These are phyloP conservation scores for Podaxis sp. DNA, from an alignment of 768 basidiomycete species.

Conservation along the genomic window DNA sequence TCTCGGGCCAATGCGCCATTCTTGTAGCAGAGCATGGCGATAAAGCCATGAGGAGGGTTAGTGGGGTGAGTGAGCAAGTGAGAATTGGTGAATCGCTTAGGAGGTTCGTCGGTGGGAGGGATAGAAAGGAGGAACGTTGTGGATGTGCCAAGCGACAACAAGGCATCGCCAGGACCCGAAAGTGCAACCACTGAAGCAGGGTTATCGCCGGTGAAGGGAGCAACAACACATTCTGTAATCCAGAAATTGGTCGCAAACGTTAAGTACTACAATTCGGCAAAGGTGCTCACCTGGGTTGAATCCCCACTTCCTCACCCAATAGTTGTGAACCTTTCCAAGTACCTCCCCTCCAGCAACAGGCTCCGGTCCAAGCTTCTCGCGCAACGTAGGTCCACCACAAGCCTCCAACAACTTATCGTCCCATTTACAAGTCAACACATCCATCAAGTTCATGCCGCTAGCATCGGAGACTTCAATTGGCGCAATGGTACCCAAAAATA, in stretches of 20 bases:
- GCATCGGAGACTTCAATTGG: slow-evolving; percentile 88
- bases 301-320: slow-evolving; percentile 78
- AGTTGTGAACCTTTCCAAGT: slow-evolving; percentile 64
- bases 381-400: slow-evolving; percentile 68
- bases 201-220: slow-evolving; percentile 90
- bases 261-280: not conserved
- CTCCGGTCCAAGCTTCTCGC: slow-evolving; percentile 71
- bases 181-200: slow-evolving; percentile 79
- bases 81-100: slow-evolving; percentile 71
- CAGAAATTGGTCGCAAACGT: not conserved
- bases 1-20: slow-evolving; percentile 84
- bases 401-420: slow-evolving; percentile 62
- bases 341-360: slow-evolving; percentile 70
- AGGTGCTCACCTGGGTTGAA: slow-evolving; percentile 56
- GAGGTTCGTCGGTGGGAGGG: slow-evolving; percentile 61
- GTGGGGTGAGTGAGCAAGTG: slow-evolving; percentile 76
- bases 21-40: slow-evolving; percentile 93
- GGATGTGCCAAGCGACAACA: slow-evolving; percentile 86
- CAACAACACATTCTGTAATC: slow-evolving; percentile 66
- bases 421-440: slow-evolving; percentile 75
- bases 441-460: slow-evolving; percentile 89
- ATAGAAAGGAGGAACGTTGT: slow-evolving; percentile 83
- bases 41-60: slow-evolving; percentile 53
- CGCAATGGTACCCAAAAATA: slow-evolving; percentile 77
- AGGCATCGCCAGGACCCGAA: slow-evolving; percentile 75